phyloP scores from a whole-genome alignment of 2,329 filamentous ascomycete genomes.

The Fusarium piperis region DNA sequence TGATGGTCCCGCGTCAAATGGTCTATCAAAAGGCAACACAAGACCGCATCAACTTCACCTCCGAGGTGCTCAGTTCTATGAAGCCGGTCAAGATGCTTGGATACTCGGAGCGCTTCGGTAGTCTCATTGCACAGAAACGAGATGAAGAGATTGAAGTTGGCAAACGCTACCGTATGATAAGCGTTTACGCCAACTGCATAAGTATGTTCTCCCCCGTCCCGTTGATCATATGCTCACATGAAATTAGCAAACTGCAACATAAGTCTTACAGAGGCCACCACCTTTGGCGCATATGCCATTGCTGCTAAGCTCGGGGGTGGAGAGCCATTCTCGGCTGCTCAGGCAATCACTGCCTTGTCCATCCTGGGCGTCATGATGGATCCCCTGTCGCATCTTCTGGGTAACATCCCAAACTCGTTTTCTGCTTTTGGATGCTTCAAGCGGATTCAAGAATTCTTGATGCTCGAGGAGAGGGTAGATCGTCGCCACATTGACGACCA shows the following conservation, averaged over 20 bases:
- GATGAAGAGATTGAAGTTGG: constrained; percentile 39
- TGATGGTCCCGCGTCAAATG: constrained; percentile 43
- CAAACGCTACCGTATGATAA: constrained; percentile 40
- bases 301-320: constrained; percentile 38
- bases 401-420: constrained; percentile 41
- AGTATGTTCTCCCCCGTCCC: constrained; percentile 25
- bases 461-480: constrained; percentile 39
- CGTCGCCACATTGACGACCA: constrained; percentile 22
- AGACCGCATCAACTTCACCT: constrained; percentile 47
- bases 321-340: constrained; percentile 42
- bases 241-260: constrained; percentile 40
- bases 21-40: constrained; percentile 47
- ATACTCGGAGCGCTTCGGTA: constrained; percentile 39
- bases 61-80: constrained; percentile 45
- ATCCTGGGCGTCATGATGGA: constrained; percentile 44
- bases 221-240: background rate
- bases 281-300: constrained; percentile 46
- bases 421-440: constrained; percentile 44
- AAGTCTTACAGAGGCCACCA: constrained; percentile 42
- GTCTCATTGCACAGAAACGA: constrained; percentile 38
- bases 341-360: constrained; percentile 45
- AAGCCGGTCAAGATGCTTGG: constrained; percentile 50
- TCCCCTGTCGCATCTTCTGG: constrained; percentile 39
- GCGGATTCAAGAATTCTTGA: constrained; percentile 45
- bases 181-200: constrained; percentile 42